Percentiles rank a stretch among this genome's conserved stretches.
Conservation (phyloP, 306 rosid species). For the Corylus avellana region DNA sequence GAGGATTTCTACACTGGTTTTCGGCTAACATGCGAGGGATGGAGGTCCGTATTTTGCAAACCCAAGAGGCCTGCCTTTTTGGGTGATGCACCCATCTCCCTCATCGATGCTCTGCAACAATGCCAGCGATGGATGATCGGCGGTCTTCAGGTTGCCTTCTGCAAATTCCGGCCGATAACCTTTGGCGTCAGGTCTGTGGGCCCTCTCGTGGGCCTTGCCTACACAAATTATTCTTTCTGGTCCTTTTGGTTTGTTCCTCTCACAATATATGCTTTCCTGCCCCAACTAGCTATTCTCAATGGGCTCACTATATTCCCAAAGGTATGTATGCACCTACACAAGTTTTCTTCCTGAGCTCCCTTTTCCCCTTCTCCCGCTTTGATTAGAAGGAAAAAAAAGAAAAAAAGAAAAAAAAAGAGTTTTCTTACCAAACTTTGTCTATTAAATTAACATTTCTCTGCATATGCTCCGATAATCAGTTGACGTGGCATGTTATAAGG, state of each 20-base stretch:
- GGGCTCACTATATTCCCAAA: constrained; percentile 43
- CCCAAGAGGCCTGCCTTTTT: constrained; percentile 41
- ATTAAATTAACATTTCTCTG: too few relatives aligned
- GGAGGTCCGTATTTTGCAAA: constrained; percentile 39
- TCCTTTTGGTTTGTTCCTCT: constrained; percentile 34
- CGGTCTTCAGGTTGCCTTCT: constrained; percentile 26
- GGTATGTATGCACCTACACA: constrained; percentile 4
- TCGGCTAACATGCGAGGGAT: constrained; percentile 35
- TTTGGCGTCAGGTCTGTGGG: constrained; percentile 25
- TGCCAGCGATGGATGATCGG: constrained; percentile 43
- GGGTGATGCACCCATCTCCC: constrained; percentile 41
- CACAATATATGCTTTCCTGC: constrained; percentile 37
- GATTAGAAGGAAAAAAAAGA: too few relatives aligned
- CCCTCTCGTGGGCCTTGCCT: constrained; percentile 36
- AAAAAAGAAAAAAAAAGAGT: too few relatives aligned
- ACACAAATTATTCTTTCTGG: constrained; percentile 28
- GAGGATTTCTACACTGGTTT: constrained; percentile 41
- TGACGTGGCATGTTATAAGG: too few relatives aligned
- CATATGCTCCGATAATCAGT: too few relatives aligned
- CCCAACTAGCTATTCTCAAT: constrained; percentile 39
- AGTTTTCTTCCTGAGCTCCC: too few relatives aligned
- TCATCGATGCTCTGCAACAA: constrained; percentile 34
- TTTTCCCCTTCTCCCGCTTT: too few relatives aligned
- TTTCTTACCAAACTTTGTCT: too few relatives aligned
- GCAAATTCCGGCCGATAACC: constrained; percentile 32